These are phyloP conservation scores for Ichthyophthirius multifiliis DNA, from an alignment of 169 alveolate species.

Conservation along the genomic window DNA sequence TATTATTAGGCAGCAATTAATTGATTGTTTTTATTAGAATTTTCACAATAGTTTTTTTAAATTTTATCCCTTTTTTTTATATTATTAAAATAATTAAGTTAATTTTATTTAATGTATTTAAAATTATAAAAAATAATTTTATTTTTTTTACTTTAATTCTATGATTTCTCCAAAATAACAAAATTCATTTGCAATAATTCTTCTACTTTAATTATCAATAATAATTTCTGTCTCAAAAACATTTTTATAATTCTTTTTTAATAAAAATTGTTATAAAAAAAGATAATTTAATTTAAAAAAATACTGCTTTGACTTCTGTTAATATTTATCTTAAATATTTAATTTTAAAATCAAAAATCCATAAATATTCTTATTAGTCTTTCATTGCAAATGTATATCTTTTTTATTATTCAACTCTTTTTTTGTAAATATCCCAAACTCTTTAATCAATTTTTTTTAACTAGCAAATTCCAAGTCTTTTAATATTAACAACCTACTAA, in stretches of 20 bases:
- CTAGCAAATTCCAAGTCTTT: neutral
- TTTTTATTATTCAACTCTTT: neutral
- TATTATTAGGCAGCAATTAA: neutral
- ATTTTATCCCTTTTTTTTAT: neutral
- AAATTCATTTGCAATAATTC: neutral
- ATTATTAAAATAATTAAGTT: too few species aligned
- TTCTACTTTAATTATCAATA: neutral
- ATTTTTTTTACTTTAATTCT: neutral
- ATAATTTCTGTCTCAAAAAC: neutral
- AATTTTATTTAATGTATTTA: neutral
- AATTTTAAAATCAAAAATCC: neutral
- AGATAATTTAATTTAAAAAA: neutral
- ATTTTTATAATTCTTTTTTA: neutral
- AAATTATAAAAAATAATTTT: neutral
- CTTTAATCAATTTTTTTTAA: neutral
- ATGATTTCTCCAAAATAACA: constrained; percentile 1
- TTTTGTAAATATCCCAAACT: constrained; percentile 2
- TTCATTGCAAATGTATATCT: neutral
- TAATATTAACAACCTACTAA: neutral
- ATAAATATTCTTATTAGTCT: neutral
- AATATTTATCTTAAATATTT: neutral
- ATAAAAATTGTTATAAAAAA: too few species aligned
- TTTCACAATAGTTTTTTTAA: neutral
- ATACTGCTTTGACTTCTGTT: neutral
- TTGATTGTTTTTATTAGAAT: neutral